Evolutionary conservation across 768 basidiomycete species (phyloP).

Genomic region (Candolleomyces aberdarensis): DNA sequence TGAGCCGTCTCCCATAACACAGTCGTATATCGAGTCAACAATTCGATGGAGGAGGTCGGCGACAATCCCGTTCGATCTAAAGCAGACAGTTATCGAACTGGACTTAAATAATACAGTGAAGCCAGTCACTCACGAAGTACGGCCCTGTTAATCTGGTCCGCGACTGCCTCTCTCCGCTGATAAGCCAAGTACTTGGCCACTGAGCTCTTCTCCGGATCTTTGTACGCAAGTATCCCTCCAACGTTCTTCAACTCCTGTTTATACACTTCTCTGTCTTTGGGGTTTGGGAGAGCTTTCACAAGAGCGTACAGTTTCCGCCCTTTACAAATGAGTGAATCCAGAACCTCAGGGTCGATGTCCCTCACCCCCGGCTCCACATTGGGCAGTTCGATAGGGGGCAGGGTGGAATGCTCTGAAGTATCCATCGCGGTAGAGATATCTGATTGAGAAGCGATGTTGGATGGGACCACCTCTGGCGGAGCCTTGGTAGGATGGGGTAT

Average conservation of each 20-base stretch:
- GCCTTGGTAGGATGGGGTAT: slow-evolving; percentile 28
- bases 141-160: slow-evolving; percentile 85
- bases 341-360: background rate
- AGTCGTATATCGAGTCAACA: slow-evolving; percentile 64
- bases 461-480: slow-evolving; percentile 8
- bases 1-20: slow-evolving; percentile 57
- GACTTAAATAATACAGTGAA: background rate
- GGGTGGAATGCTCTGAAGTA: slow-evolving; percentile 2
- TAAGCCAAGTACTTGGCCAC: slow-evolving; percentile 74
- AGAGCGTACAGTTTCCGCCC: slow-evolving; percentile 68
- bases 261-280: slow-evolving; percentile 59
- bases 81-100: background rate
- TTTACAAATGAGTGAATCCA: slow-evolving; percentile 7
- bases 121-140: slow-evolving; percentile 63
- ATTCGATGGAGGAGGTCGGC: slow-evolving; percentile 59
- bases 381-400: background rate
- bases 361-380: background rate
- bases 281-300: slow-evolving; percentile 51
- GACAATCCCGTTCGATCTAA: slow-evolving; percentile 51
- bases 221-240: slow-evolving; percentile 79
- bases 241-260: slow-evolving; percentile 71
- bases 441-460: background rate
- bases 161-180: slow-evolving; percentile 75
- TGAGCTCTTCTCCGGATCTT: slow-evolving; percentile 72
- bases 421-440: background rate